Evolutionary conservation across 2,329 filamentous ascomycete genomes (phyloP).

Genomic region (Penicillium vulpinum): DNA sequence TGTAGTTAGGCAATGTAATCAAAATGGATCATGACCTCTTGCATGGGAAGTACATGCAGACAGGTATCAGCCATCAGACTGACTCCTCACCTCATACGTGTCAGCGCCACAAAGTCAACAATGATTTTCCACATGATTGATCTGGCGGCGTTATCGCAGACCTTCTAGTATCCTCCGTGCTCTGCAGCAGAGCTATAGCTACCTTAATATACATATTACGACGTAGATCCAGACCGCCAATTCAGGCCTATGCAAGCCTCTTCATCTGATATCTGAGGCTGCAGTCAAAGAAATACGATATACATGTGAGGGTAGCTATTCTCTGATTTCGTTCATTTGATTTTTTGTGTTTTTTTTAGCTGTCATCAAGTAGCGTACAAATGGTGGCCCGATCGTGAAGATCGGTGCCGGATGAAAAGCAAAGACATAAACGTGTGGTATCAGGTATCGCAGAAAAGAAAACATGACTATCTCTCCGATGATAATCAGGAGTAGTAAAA

Average conservation of each 20-base stretch:
- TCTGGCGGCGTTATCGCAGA: constrained; percentile 14
- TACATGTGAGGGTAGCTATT: constrained; percentile 3
- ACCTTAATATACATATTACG: background rate
- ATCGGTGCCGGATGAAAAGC: constrained; percentile 1
- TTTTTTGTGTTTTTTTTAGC: constrained; percentile 10
- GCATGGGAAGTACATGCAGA: background rate
- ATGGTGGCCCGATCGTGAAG: constrained; percentile 6
- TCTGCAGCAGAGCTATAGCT: constrained; percentile 10
- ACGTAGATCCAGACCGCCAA: constrained; percentile 21
- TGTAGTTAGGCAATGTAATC: background rate
- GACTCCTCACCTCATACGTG: constrained; percentile 20
- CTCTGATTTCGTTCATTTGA: constrained; percentile 11
- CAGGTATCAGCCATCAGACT: constrained; percentile 1
- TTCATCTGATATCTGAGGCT: constrained; percentile 5
- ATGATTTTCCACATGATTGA: constrained; percentile 16
- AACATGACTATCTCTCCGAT: constrained; percentile 8
- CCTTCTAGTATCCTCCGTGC: constrained; percentile 1
- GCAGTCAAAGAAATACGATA: constrained; percentile 3
- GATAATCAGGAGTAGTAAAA: constrained; percentile 6
- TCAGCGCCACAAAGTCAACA: constrained; percentile 26
- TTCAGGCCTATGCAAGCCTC: constrained; percentile 15
- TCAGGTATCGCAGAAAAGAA: constrained; percentile 29
- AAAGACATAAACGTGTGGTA: constrained; percentile 27
- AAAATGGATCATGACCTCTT: background rate
- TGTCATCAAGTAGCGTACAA: constrained; percentile 24